Evolutionary conservation across 495 filamentous ascomycete genomes (phyloP).

Genomic region (Lasiosphaeria ovina): DNA sequence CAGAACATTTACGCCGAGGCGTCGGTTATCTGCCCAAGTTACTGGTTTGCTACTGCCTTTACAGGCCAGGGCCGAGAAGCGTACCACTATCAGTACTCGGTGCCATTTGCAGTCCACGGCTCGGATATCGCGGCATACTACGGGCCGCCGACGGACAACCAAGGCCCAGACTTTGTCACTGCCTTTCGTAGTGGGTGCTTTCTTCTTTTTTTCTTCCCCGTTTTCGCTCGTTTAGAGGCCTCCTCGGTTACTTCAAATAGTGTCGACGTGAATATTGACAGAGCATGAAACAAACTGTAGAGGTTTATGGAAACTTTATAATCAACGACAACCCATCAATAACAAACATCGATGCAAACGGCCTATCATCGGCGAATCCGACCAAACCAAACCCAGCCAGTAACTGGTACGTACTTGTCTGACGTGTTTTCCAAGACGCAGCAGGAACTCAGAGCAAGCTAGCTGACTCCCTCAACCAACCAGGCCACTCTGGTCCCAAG

Average conservation of each 20-base stretch:
- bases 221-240: too few species aligned
- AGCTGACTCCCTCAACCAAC: not conserved
- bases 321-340: conserved; percentile 45
- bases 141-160: conserved; percentile 18
- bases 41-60: conserved; percentile 57
- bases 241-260: too few species aligned
- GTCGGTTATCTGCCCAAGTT: conserved; percentile 53
- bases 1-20: conserved; percentile 54
- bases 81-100: conserved; percentile 56
- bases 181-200: conserved; percentile 16
- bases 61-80: conserved; percentile 27
- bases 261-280: too few species aligned
- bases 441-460: not conserved
- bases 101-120: conserved; percentile 50
- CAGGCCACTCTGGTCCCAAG: conserved; percentile 34
- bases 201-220: not conserved
- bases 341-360: conserved; percentile 35
- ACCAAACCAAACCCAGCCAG: conserved; percentile 6
- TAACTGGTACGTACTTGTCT: conserved; percentile 7
- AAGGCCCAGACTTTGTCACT: conserved; percentile 20
- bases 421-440: not conserved
- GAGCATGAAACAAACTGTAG: conserved; percentile 1
- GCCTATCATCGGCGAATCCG: conserved; percentile 6
- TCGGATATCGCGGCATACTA: conserved; percentile 36
- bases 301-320: conserved; percentile 50